These are phyloP conservation scores for Phytophthora litchii DNA, from an alignment of 352 stramenopile genomes.

Conservation along the genomic window DNA sequence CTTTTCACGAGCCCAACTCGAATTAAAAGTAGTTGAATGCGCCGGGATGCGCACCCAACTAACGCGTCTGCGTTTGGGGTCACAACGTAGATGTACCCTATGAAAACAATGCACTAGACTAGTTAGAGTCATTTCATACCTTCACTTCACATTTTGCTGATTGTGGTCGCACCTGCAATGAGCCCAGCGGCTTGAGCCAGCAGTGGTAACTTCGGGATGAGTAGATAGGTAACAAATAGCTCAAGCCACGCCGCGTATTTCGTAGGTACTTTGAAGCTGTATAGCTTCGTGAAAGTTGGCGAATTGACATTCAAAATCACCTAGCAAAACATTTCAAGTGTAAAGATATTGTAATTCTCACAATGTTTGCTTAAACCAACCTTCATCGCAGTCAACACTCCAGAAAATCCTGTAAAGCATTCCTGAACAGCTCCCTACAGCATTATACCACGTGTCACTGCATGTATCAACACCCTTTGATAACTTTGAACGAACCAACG, in stretches of 20 bases:
- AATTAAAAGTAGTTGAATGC: constrained; percentile 23
- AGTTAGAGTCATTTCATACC: not conserved
- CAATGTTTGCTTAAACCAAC: constrained; percentile 21
- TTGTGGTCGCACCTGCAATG: constrained; percentile 57
- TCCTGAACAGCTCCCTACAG: constrained; percentile 47
- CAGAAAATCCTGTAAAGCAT: constrained; percentile 82
- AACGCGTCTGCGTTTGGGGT: constrained; percentile 34
- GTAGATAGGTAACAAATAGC: constrained; percentile 80
- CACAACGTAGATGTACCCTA: constrained; percentile 42
- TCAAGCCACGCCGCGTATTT: constrained; percentile 91
- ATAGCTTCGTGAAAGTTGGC: constrained; percentile 62
- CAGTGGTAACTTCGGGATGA: constrained; percentile 83
- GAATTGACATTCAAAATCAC: constrained; percentile 84
- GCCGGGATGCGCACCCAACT: constrained; percentile 14
- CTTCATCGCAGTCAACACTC: constrained; percentile 83
- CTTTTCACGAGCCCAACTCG: constrained; percentile 28
- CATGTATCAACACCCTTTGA: not conserved
- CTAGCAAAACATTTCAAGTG: constrained; percentile 22
- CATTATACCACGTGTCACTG: not conserved
- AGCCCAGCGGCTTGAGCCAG: constrained; percentile 89
- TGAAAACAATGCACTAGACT: constrained; percentile 1
- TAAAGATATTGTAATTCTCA: not conserved
- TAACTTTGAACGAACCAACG: constrained; percentile 16
- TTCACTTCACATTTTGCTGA: not conserved
- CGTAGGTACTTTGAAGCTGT: constrained; percentile 79